Evolutionary conservation across 2,329 filamentous ascomycete species (phyloP), one percentile per base, ranked within the genome.

Genomic region (Daldinia sp.): DNA sequence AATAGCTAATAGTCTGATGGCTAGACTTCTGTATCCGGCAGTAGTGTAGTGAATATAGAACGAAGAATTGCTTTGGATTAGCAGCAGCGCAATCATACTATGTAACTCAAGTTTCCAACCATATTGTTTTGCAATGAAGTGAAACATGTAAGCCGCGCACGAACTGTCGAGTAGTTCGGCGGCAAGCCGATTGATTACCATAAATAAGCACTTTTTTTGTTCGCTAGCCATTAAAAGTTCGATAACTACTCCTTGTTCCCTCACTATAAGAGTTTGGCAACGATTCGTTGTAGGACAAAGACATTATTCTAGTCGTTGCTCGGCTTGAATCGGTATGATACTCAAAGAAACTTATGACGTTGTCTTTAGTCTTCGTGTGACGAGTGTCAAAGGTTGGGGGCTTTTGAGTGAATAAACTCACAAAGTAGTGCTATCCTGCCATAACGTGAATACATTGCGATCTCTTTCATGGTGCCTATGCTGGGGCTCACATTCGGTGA

Each of bases 261-360:
- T n/a, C n/a, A n/a, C n/a, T n/a, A n/a, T n/a, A n/a, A n/a, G n/a
- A n/a, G n/a, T n/a, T n/a, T n/a, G n/a, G n/a, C n/a, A n/a, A n/a
- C n/a, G n/a, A n/a, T n/a, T n/a, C n/a, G n/a, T n/a, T 50, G 37
- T n/a, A 41, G 34, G 55, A 66, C 57, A 69, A 67, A 51, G 27
- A 17, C 51, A 61, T 67, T 71, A 63, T 70, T 71, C 59, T 68
- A 43, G 61, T 57, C 8, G 39, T 11, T 27, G 51, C 55, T 62
- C 58, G 27, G 51, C 56, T 34, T 37, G 56, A 15, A 48, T 37
- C 50, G 3, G 19, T 6, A 41, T 43, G 51, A 51, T 13, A 19
- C 21, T 51, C 15, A 60, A 61, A 62, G 43, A 50, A 58, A 55
- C 52, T 15, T 35, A 57, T 58, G 50, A 58, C 56, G 25, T 25